Evolutionary conservation across 1,139 yeast genomes (phyloP).

Genomic region (Kazachstania sp.): DNA sequence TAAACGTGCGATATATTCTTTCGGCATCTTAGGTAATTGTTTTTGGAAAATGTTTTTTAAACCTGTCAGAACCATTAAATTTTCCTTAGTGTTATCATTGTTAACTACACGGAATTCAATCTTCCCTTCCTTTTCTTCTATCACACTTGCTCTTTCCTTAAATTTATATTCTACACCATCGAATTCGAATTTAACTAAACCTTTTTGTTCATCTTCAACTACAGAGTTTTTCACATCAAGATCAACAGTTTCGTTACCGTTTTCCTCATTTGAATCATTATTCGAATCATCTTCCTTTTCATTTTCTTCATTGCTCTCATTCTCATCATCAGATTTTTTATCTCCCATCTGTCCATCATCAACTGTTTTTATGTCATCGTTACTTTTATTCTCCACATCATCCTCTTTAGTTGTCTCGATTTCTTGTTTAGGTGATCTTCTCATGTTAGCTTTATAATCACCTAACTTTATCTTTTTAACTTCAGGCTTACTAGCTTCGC

Average conservation of each 20-base stretch:
- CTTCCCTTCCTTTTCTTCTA: conserved; percentile 84
- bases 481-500: conserved; percentile 5
- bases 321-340: conserved; percentile 11
- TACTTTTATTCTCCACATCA: not conserved
- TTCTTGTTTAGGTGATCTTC: not conserved
- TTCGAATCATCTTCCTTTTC: conserved; percentile 1
- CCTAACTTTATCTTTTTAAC: not conserved
- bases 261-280: conserved; percentile 13
- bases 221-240: conserved; percentile 9
- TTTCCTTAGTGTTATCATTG: conserved; percentile 83
- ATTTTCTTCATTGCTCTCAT: not conserved
- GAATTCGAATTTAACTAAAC: conserved; percentile 43
- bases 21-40: conserved; percentile 97
- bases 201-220: conserved; percentile 16
- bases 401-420: conserved; percentile 12
- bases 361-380: conserved; percentile 15
- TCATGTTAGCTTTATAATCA: not conserved
- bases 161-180: conserved; percentile 81
- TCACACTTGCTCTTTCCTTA: conserved; percentile 87
- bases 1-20: conserved; percentile 87
- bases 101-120: conserved; percentile 94
- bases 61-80: conserved; percentile 86
- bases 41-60: conserved; percentile 92
- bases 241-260: conserved; percentile 1
- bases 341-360: conserved; percentile 7